Base-by-base conservation (phyloP, 2,329 filamentous ascomycete genomes). In the Dactylellina leptospora region DNA sequence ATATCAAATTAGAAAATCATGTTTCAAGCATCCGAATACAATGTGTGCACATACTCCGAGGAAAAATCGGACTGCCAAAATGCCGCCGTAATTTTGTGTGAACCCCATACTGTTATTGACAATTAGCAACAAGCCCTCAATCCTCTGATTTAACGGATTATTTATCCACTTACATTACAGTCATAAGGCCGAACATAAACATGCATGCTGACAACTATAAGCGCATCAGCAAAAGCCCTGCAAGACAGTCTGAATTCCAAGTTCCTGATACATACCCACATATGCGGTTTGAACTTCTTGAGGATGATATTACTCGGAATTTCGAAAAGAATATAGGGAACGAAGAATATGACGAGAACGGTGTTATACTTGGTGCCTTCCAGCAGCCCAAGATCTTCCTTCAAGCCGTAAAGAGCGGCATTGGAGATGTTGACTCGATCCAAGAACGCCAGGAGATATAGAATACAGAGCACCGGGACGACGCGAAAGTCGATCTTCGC, bases 41-140 rank as follows among this genome's bases (percentile, higher is more conserved):
- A 3, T 30, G 3, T 16, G 4, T 27, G 50, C 18, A 63, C 66
- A 82, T 1, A 85, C 68, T 6, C 93, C 93, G 0, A 97, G 84
- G 79, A 97, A 93, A 83, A 96, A 96, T 30, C 91, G 86, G 2
- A 90, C 92, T 0, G 87, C 84, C 53, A 96, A 84, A 13, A 97
- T 82, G 0, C 92, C 91, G 40, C 83, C 82, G 80, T 93, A 97
- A 77, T 86, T 96, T 70, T 86, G 82, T 1, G 92, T 89, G 4
- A 96, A 80, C 0, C 92, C 92, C 66, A 71, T 71, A 40, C 64
- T 70, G 62, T 51, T 18, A 4, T 28, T 23, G 1, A 22, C 28
- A 1, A n/a, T 70, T 51, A 69, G 55, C 27, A n/a, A n/a, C 23
- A 30, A 16, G 27, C 8, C 23, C 1, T 55, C 23, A 0, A 36